These are phyloP conservation scores for Kurtzmaniella natalensis DNA, from an alignment of 1,139 yeast species.

Conservation along the genomic window DNA sequence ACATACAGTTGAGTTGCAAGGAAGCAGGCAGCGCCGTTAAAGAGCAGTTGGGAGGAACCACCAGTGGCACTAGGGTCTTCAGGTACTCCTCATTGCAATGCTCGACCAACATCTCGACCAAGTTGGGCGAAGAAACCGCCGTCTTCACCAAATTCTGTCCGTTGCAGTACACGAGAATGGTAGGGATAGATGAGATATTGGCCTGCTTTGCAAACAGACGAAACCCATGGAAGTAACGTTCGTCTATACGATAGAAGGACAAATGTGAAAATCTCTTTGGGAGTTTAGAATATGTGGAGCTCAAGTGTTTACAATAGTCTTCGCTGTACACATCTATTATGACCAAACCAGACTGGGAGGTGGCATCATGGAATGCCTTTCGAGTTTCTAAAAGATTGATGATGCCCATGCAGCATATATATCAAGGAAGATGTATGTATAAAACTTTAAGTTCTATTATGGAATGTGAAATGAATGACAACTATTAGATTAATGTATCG, in stretches of 20 bases:
- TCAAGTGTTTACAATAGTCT: slow-evolving; percentile 2
- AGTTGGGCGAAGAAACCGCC: slow-evolving; percentile 3
- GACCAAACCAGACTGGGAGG: slow-evolving; percentile 3
- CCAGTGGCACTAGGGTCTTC: not conserved
- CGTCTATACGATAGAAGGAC: slow-evolving; percentile 6
- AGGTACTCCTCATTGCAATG: slow-evolving; percentile 7
- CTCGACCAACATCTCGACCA: slow-evolving; percentile 6
- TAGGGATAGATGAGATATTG: slow-evolving; percentile 4
- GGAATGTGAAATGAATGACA: not conserved
- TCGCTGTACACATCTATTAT: slow-evolving; percentile 5
- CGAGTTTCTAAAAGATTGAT: not conserved
- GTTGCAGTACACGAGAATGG: slow-evolving; percentile 5
- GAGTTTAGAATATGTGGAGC: slow-evolving; percentile 2
- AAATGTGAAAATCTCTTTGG: slow-evolving; percentile 3
- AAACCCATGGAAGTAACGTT: slow-evolving; percentile 1
- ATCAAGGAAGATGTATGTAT: not conserved
- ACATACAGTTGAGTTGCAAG: slow-evolving; percentile 1
- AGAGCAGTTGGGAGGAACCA: not conserved
- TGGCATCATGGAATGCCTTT: slow-evolving; percentile 3
- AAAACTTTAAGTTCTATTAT: not conserved
- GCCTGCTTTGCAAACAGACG: slow-evolving; percentile 4
- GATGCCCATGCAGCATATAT: not conserved
- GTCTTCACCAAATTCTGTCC: slow-evolving; percentile 7
- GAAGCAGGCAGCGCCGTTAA: slow-evolving; percentile 3
- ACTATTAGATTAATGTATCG: too few relatives aligned